Base-by-base conservation (phyloP, 495 filamentous ascomycete species). In the Penicillium dipodomyicola region DNA sequence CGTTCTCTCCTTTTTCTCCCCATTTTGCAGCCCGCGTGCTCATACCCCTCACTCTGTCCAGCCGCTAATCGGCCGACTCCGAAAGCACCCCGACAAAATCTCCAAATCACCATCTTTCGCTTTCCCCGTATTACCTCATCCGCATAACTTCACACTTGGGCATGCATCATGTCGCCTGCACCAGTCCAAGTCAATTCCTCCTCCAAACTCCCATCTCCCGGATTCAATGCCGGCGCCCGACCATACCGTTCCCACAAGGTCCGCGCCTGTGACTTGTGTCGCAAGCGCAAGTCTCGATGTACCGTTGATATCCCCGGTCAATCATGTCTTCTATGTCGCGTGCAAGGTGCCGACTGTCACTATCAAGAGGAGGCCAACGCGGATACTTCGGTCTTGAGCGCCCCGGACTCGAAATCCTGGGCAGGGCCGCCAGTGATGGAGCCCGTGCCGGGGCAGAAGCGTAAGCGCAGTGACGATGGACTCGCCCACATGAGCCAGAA, bases 191-290 rank as follows among this genome's bases (percentile, higher is more conserved):
- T 65, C 61, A 70, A 65, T 61, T 58, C 74, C 10, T 60, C 64
- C 45, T 66, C 68, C 20, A 77, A 77, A 51, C 61, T 70, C 29
- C 65, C 70, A 43, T 74, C 74, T 45, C 70, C 74, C 52, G 71
- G 71, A 23, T 73, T 79, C 62, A 77, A 75, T 54, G 72, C 76
- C 44, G 76, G 76, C 10, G 70, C 76, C 48, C 67, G 76, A 49
- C 78, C 78, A 2, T 80, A 81, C 57, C 65, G 78, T 43, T 81
- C 78, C 17, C 78, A 81, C 67, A 79, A 79, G 53, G 73, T 78
- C 46, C 71, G 76, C 57, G 78, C 78, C 23, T 81, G 78, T 58
- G 72, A 79, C 56, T 65, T 77, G n/a, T 81, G 78, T 62, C 69
- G 78, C 54, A 77, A 77, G 59, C 73, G 78, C 65, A 81, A 81